Conservation (phyloP, 768 basidiomycete species). For the Tremella fuciformis region DNA sequence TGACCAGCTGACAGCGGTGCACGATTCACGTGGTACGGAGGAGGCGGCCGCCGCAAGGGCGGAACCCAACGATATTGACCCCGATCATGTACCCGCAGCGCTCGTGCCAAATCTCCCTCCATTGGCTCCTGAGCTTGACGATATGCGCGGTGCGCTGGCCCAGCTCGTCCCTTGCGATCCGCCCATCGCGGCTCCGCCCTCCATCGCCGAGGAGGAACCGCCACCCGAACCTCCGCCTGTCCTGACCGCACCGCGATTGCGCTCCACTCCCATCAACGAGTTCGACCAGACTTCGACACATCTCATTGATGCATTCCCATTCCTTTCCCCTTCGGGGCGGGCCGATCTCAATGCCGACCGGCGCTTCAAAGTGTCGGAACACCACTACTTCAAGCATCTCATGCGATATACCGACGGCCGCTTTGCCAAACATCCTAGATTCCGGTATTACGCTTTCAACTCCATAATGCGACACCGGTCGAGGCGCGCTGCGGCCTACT, state of each 20-base stretch:
- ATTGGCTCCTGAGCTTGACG: neutral
- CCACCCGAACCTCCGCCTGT: neutral
- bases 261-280: neutral
- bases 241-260: neutral
- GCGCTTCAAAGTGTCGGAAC: neutral
- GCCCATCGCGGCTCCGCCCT: no score
- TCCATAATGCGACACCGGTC: neutral
- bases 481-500: neutral
- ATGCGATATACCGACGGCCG: neutral
- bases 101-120: neutral
- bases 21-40: neutral
- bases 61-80: neutral
- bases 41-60: neutral
- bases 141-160: neutral
- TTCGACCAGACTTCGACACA: neutral
- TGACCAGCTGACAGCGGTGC: neutral
- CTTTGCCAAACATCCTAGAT: neutral
- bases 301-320: neutral
- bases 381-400: neutral
- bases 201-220: no score
- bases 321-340: neutral
- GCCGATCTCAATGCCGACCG: neutral
- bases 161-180: no score
- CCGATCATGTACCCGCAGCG: neutral
- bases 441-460: slow-evolving; percentile 4